Percentiles rank a stretch among this genome's conserved stretches.
These are phyloP conservation scores for Magnolia kwangsiensis DNA, from an alignment of 164 flowering plant genomes.

Conservation along the genomic window DNA sequence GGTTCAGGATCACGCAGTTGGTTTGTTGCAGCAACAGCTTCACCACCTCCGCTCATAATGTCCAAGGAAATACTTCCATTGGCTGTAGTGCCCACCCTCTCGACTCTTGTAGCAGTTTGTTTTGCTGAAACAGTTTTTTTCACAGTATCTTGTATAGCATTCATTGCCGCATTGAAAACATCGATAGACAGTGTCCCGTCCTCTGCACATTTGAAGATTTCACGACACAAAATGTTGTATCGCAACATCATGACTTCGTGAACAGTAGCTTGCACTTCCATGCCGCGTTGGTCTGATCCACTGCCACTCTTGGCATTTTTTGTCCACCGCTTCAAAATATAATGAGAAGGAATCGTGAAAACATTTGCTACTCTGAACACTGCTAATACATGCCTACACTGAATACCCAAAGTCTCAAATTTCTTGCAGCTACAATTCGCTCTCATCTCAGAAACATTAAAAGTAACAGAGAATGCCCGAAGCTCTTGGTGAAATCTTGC, in stretches of 20 bases:
- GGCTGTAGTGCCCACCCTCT: neutral
- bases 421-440: constrained; percentile 13
- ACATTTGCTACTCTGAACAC: constrained; percentile 8
- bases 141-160: constrained; percentile 2
- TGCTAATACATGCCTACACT: constrained; percentile 14
- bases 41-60: neutral
- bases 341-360: constrained; percentile 6
- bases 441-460: constrained; percentile 6
- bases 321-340: constrained; percentile 16
- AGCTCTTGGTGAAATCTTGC: constrained; percentile 3
- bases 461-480: constrained; percentile 1
- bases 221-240: constrained; percentile 9
- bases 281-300: neutral
- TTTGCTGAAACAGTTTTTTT: constrained; percentile 1
- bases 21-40: neutral
- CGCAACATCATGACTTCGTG: constrained; percentile 8
- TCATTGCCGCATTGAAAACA: constrained; percentile 7
- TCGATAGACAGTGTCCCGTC: constrained; percentile 1
- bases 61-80: neutral
- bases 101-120: neutral
- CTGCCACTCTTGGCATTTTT: constrained; percentile 8
- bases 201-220: constrained; percentile 7
- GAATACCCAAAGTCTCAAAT: constrained; percentile 16
- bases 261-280: constrained; percentile 1
- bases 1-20: neutral